phyloP scores from a whole-genome alignment of 2,329 filamentous ascomycete genomes.

The Colletotrichum tofieldiae region DNA sequence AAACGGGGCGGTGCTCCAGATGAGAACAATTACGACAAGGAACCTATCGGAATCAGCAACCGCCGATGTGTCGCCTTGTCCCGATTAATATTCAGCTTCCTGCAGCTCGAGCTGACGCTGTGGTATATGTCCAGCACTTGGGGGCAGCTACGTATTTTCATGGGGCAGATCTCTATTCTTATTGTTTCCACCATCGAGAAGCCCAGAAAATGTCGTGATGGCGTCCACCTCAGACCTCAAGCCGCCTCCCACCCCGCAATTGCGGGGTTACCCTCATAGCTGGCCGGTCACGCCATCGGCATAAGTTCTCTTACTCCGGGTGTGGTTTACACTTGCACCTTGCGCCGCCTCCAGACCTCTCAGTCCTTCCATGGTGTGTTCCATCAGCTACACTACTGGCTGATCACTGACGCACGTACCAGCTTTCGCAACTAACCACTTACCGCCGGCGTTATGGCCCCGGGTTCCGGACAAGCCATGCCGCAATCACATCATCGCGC shows the following conservation, averaged over 20 bases:
- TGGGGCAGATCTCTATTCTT: not conserved
- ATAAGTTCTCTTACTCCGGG: slow-evolving; percentile 18
- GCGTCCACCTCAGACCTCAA: slow-evolving; percentile 22
- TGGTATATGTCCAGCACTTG: not conserved
- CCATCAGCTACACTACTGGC: slow-evolving; percentile 7
- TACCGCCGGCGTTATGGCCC: slow-evolving; percentile 33
- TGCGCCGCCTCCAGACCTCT: not conserved
- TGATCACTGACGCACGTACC: slow-evolving; percentile 19
- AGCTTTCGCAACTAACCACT: slow-evolving; percentile 12
- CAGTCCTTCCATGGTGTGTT: not conserved
- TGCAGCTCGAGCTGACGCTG: not conserved
- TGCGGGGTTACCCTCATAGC: slow-evolving; percentile 31
- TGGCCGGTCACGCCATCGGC: slow-evolving; percentile 41
- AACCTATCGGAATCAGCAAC: slow-evolving; percentile 17
- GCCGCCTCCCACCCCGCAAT: slow-evolving; percentile 39
- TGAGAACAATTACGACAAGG: not conserved
- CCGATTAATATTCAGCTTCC: not conserved
- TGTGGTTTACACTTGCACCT: not conserved
- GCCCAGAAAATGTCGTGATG: slow-evolving; percentile 35
- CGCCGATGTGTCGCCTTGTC: slow-evolving; percentile 3
- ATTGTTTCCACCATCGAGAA: slow-evolving; percentile 27
- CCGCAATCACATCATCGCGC: slow-evolving; percentile 42
- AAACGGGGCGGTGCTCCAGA: slow-evolving; percentile 17
- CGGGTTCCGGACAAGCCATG: slow-evolving; percentile 34
- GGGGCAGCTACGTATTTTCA: not conserved